Percentiles rank a stretch among this genome's conserved stretches.
phyloP scores from a whole-genome alignment of 2,329 filamentous ascomycete genomes.

The Pseudogymnoascus sp. region DNA sequence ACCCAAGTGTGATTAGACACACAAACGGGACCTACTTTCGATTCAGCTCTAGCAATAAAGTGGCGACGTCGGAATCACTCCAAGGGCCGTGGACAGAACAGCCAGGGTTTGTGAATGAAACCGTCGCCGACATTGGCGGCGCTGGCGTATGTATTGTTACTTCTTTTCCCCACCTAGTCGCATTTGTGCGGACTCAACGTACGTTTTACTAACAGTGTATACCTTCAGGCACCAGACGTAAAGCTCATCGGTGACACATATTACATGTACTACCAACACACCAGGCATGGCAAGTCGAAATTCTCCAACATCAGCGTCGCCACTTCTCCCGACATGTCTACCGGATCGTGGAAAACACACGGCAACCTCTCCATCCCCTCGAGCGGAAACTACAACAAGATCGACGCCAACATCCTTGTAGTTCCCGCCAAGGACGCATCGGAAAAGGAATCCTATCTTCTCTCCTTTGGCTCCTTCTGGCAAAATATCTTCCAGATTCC shows the following conservation, averaged over 20 bases:
- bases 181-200: background rate
- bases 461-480: conserved; percentile 65
- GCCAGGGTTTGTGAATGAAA: background rate
- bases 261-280: conserved; percentile 54
- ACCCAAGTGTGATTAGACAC: background rate
- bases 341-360: conserved; percentile 51
- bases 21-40: background rate
- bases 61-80: background rate
- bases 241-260: conserved; percentile 47
- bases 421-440: conserved; percentile 22
- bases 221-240: conserved; percentile 52
- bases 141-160: background rate
- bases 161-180: background rate
- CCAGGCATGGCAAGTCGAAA: conserved; percentile 40
- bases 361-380: conserved; percentile 46
- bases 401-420: conserved; percentile 48
- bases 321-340: conserved; percentile 36
- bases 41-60: background rate
- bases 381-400: conserved; percentile 44
- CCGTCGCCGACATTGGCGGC: background rate
- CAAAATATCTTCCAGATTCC: conserved; percentile 51
- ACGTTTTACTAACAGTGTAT: background rate
- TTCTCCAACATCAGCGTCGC: conserved; percentile 46
- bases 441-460: conserved; percentile 29
- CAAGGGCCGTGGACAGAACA: background rate